phyloP scores from a whole-genome alignment of 2,329 filamentous ascomycete species.

The Xylariaceae sp. region DNA sequence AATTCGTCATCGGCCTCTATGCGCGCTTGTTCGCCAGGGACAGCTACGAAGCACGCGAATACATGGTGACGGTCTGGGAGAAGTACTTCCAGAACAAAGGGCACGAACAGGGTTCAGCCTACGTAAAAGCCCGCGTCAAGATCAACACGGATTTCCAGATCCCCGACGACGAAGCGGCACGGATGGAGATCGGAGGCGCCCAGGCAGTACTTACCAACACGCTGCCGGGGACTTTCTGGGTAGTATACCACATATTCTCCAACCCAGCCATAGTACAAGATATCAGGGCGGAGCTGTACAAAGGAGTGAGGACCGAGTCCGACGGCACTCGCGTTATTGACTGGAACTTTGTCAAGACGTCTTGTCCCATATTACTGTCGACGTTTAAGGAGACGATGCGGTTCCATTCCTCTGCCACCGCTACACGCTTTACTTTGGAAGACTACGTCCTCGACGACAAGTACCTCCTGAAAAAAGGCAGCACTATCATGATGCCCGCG shows the following conservation, averaged over 20 bases:
- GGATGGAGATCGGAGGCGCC: slow-evolving; percentile 36
- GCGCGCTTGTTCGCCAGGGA: too few relatives aligned
- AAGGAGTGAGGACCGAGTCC: slow-evolving; percentile 12
- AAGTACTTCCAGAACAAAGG: slow-evolving; percentile 23
- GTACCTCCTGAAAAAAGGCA: slow-evolving; percentile 26
- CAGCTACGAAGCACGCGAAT: too few relatives aligned
- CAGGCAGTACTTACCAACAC: slow-evolving; percentile 39
- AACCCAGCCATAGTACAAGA: slow-evolving; percentile 26
- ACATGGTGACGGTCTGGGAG: too few relatives aligned
- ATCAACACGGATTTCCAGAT: slow-evolving; percentile 34
- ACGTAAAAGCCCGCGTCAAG: slow-evolving; percentile 33
- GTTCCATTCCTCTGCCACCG: slow-evolving; percentile 33
- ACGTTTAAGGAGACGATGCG: slow-evolving; percentile 39
- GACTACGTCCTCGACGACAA: slow-evolving; percentile 23
- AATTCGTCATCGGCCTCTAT: too few relatives aligned
- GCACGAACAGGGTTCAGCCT: slow-evolving; percentile 33
- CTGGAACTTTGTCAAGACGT: slow-evolving; percentile 30
- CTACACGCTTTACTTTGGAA: slow-evolving; percentile 27
- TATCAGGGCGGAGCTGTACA: slow-evolving; percentile 29
- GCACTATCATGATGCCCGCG: slow-evolving; percentile 26
- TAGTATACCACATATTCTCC: slow-evolving; percentile 32
- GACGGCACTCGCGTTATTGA: slow-evolving; percentile 12
- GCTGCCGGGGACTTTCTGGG: slow-evolving; percentile 36
- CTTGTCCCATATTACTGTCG: slow-evolving; percentile 36
- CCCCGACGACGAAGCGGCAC: slow-evolving; percentile 32